These are phyloP conservation scores for Vaccinium macrocarpon DNA, from an alignment of 148 eudicot species.

Conservation along the genomic window DNA sequence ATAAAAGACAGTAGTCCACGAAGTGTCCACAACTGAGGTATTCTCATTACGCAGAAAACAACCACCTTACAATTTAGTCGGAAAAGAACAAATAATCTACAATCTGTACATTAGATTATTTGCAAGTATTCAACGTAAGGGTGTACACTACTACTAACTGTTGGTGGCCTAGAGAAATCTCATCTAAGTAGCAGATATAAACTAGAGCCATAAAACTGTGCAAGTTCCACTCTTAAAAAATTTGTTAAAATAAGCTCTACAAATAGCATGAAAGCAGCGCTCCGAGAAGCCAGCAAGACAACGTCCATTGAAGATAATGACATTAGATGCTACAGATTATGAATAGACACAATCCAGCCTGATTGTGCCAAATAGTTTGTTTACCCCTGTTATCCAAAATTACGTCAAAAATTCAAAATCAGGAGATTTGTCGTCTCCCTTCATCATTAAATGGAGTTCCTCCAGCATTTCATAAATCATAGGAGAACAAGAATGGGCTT, in stretches of 20 bases:
- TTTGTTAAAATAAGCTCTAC: not conserved
- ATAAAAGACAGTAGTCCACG: too few relatives aligned
- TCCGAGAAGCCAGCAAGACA: not conserved
- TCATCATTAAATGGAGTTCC: slow-evolving; percentile 32
- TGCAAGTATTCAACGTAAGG: too few relatives aligned
- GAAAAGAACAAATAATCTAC: too few relatives aligned
- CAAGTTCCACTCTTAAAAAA: not conserved
- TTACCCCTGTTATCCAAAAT: not conserved
- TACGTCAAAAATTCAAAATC: slow-evolving; percentile 13
- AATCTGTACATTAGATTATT: too few relatives aligned
- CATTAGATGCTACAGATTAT: not conserved
- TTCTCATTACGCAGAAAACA: too few relatives aligned
- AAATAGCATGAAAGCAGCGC: not conserved
- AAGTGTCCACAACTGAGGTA: too few relatives aligned
- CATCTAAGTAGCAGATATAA: too few relatives aligned
- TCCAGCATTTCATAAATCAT: slow-evolving; percentile 31
- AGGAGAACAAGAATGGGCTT: slow-evolving; percentile 36
- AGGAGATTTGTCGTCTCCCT: slow-evolving; percentile 12
- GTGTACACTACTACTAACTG: too few relatives aligned
- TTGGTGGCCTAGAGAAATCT: too few relatives aligned
- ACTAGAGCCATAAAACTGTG: too few relatives aligned
- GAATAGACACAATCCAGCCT: not conserved
- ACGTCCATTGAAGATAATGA: not conserved
- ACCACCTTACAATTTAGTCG: too few relatives aligned
- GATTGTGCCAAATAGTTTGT: not conserved